Conservation (phyloP, 352 stramenopile genomes). For the Phytopythium aichiense region DNA sequence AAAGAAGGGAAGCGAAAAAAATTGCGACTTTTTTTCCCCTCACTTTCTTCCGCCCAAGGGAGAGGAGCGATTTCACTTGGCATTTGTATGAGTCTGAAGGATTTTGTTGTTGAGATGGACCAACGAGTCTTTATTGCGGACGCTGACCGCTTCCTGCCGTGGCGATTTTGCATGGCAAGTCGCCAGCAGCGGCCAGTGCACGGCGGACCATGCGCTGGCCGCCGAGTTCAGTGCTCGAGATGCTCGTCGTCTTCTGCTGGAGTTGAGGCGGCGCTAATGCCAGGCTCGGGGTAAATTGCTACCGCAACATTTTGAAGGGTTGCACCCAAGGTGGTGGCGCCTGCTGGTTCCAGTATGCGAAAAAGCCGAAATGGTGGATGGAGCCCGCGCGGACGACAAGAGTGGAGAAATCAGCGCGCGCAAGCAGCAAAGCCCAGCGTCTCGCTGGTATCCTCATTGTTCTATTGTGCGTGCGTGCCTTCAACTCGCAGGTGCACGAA, state of each 20-base stretch:
- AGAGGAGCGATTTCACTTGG: not conserved
- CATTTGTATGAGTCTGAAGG: not conserved
- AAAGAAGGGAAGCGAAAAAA: not conserved
- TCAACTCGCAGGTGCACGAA: too few relatives aligned
- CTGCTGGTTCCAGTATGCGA: not conserved
- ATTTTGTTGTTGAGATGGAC: not conserved
- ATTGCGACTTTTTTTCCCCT: not conserved
- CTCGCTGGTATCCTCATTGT: not conserved
- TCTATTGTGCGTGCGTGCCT: too few relatives aligned
- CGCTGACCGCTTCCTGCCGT: too few relatives aligned
- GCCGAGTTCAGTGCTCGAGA: too few relatives aligned
- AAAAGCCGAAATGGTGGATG: not conserved
- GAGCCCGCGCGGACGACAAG: not conserved
- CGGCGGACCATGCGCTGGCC: too few relatives aligned
- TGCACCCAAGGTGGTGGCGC: not conserved
- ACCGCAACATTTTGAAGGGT: not conserved
- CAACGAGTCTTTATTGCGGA: not conserved
- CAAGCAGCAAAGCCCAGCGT: not conserved
- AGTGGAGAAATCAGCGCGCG: constrained; percentile 4
- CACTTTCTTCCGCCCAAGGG: not conserved
- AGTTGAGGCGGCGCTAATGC: too few relatives aligned
- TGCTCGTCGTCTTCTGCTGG: too few relatives aligned
- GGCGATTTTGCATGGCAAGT: too few relatives aligned
- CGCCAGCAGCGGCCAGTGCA: not conserved
- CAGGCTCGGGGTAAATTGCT: too few relatives aligned